Percentiles rank a stretch among this genome's conserved stretches.
These are phyloP conservation scores for Citrus trifoliata DNA, from an alignment of 345 rosid species.

Conservation along the genomic window DNA sequence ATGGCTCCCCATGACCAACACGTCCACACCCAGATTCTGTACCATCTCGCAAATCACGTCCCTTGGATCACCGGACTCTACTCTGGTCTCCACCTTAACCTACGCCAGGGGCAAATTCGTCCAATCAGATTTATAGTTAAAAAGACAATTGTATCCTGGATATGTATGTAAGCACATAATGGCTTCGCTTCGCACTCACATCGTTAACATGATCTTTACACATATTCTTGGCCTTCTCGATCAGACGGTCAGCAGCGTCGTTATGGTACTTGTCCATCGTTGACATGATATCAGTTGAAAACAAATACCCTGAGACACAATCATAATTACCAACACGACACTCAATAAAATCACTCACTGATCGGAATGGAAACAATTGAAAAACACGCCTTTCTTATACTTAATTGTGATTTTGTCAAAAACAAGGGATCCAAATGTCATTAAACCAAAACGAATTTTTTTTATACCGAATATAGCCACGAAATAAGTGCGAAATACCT, in stretches of 20 bases:
- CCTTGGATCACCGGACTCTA: constrained; percentile 53
- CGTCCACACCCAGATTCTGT: constrained; percentile 39
- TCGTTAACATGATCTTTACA: constrained; percentile 31
- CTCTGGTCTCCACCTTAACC: constrained; percentile 46
- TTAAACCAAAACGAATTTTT: neutral
- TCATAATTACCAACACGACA: neutral
- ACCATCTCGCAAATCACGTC: constrained; percentile 57
- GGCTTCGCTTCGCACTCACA: neutral
- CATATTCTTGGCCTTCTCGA: constrained; percentile 44
- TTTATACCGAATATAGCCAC: neutral
- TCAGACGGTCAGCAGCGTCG: constrained; percentile 39
- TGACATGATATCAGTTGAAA: constrained; percentile 47
- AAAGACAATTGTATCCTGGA: neutral
- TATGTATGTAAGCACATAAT: neutral
- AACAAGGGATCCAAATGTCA: neutral
- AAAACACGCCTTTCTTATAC: no score
- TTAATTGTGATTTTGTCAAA: neutral
- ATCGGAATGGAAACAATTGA: neutral
- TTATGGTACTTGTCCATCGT: constrained; percentile 43
- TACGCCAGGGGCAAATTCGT: constrained; percentile 15
- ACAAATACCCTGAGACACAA: constrained; percentile 44
- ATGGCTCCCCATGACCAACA: constrained; percentile 64
- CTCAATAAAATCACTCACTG: no score
- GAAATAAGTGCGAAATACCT: constrained; percentile 9
- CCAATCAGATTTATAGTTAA: neutral